A percentile compares a stretch with the other conserved stretches of the same genome.
Conservation (phyloP, 2,329 filamentous ascomycete species). For the Penicillium sp. region DNA sequence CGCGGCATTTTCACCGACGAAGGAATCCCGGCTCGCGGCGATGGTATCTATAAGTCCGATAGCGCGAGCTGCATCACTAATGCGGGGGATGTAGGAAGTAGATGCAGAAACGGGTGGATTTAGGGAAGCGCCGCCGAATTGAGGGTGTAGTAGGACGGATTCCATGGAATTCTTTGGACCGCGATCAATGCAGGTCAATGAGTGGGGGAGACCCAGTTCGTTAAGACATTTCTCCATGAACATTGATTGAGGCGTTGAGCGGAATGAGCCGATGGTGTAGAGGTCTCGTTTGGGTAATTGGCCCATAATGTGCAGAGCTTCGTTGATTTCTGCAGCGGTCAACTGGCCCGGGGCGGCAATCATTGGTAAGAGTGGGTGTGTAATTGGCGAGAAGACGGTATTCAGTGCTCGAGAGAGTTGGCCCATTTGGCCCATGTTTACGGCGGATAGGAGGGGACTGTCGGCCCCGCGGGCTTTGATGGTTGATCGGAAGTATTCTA, state of each 20-base stretch:
- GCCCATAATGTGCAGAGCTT: slow-evolving; percentile 75
- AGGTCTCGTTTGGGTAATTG: slow-evolving; percentile 79
- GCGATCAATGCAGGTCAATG: slow-evolving; percentile 75
- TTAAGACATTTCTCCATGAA: slow-evolving; percentile 88
- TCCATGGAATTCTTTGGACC: slow-evolving; percentile 70
- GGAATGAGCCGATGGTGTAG: slow-evolving; percentile 76
- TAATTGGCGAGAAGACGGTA: slow-evolving; percentile 85
- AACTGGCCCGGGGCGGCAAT: slow-evolving; percentile 86
- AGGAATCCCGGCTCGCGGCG: slow-evolving; percentile 60
- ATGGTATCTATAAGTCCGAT: slow-evolving; percentile 86
- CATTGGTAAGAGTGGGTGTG: slow-evolving; percentile 79
- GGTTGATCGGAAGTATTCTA: slow-evolving; percentile 83
- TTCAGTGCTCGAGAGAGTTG: slow-evolving; percentile 84
- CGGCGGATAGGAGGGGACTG: slow-evolving; percentile 72
- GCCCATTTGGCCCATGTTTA: slow-evolving; percentile 87
- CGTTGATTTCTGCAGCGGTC: slow-evolving; percentile 84
- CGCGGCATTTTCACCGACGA: slow-evolving; percentile 79
- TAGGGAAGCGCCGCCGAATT: slow-evolving; percentile 82
- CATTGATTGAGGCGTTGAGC: slow-evolving; percentile 75
- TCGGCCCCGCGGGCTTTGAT: slow-evolving; percentile 70
- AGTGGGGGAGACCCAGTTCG: slow-evolving; percentile 82
- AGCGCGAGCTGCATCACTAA: slow-evolving; percentile 76
- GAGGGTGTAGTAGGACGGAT: slow-evolving; percentile 70
- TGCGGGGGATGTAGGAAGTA: slow-evolving; percentile 63
- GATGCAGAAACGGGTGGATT: slow-evolving; percentile 69